phyloP scores from a whole-genome alignment of 179 eudicot genomes.

The Nepenthes alata region DNA sequence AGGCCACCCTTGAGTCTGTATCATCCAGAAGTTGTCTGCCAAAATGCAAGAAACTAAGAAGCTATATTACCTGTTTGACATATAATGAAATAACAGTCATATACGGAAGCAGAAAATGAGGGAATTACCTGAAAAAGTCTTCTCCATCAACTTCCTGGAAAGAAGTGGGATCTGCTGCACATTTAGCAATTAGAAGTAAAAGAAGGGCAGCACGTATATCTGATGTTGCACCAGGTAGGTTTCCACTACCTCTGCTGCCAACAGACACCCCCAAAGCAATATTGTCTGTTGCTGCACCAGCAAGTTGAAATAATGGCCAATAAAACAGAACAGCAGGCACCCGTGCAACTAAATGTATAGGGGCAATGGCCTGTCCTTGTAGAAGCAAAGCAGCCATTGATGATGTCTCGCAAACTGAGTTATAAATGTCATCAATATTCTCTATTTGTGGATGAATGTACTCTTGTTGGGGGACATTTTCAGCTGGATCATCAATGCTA shows the following conservation, averaged over 20 bases:
- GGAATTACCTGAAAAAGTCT: conserved; percentile 69
- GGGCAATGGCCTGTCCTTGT: conserved; percentile 87
- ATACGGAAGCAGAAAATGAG: conserved; percentile 1
- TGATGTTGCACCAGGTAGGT: conserved; percentile 94
- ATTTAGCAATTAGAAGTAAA: conserved; percentile 90
- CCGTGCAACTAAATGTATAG: conserved; percentile 85
- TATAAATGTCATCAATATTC: conserved; percentile 28
- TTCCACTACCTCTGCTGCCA: conserved; percentile 98
- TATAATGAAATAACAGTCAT: neutral
- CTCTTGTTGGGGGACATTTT: conserved; percentile 28
- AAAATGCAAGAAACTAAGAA: conserved; percentile 3
- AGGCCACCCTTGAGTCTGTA: conserved; percentile 98
- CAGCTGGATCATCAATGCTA: conserved; percentile 29
- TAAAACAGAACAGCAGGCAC: conserved; percentile 85
- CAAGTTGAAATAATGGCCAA: conserved; percentile 99
- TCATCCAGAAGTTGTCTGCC: conserved; percentile 86
- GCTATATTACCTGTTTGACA: neutral
- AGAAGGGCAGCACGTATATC: conserved; percentile 97
- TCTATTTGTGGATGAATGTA: conserved; percentile 40
- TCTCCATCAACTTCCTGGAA: conserved; percentile 86
- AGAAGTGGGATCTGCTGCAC: conserved; percentile 91
- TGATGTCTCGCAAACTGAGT: conserved; percentile 53
- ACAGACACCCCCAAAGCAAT: conserved; percentile 97
- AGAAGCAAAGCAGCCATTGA: conserved; percentile 96
- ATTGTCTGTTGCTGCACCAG: conserved; percentile 93